Base-by-base conservation (phyloP, 2,329 filamentous ascomycete species). In the Parastagonospora nodorum region DNA sequence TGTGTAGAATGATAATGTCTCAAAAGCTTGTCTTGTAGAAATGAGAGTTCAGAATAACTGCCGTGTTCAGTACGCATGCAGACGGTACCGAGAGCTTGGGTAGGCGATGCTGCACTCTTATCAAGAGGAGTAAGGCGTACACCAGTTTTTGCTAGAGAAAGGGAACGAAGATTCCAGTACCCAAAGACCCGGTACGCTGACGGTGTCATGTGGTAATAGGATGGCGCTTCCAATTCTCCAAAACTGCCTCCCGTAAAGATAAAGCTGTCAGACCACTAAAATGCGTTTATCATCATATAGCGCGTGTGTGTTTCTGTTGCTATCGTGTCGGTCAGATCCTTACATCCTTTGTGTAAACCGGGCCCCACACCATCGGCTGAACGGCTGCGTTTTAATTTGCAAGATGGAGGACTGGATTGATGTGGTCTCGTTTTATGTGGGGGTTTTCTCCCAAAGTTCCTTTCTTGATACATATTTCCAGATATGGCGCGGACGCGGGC, bases 211-310 rank as follows among this genome's bases (percentile, higher is more conserved):
- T 24, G 19, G 19, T 24, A 24, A 10, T 37, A 16, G 8, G 35
- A 16, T 8, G 14, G 14, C 15, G 8, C 50, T 51, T 43, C 57
- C 57, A 51, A 44, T 43, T 53, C 49, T 53, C 54, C 54, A 45
- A 52, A 16, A 33, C 27, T 27, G 42, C 45, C 28, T 49, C 41
- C 50, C 48, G 38, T 33, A 46, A 24, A 24, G 19, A 24, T 24
- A 24, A 3, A 24, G 19, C 19, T 5, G 5, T 5, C 19, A 24
- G 19, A 24, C 19, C 5, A 24, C 19, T 24, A 24, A 24, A 24
- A 5, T 24, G 5, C 19, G 19, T 24, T 24, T 24, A 24, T 24
- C 3, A 24, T 24, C 19, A 24, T 24, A 5, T 24, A 24, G 19
- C 19, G 19, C 19, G 19, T 24, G 19, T 24, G 19, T 24, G 19